A percentile compares a stretch with the other conserved stretches of the same genome.
Evolutionary conservation across 768 basidiomycete genomes (phyloP).

Genomic region (Trametes cingulata): DNA sequence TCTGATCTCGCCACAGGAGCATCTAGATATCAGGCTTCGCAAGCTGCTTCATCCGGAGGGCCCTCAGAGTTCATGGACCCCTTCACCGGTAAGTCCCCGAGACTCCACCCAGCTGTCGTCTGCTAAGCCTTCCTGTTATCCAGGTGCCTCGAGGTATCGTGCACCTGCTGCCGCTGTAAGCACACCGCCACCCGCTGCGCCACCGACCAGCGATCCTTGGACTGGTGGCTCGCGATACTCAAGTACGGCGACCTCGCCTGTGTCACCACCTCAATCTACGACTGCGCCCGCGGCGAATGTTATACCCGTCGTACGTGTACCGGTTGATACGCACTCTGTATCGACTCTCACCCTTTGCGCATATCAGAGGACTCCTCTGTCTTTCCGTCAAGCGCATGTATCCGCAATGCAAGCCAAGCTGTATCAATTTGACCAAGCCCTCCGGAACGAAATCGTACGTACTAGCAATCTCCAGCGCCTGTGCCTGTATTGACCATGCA

Average conservation of each 20-base stretch:
- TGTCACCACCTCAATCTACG: slow-evolving; percentile 38
- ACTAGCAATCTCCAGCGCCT: not conserved
- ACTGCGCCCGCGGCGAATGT: slow-evolving; percentile 24
- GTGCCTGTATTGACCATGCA: not conserved
- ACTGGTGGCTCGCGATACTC: slow-evolving; percentile 70
- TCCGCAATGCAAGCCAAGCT: slow-evolving; percentile 79
- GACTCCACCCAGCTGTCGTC: not conserved
- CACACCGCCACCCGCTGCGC: slow-evolving; percentile 32
- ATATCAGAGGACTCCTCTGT: slow-evolving; percentile 57
- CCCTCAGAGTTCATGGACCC: slow-evolving; percentile 30
- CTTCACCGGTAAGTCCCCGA: slow-evolving; percentile 28
- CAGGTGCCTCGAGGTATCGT: slow-evolving; percentile 37
- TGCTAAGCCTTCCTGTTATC: slow-evolving; percentile 14
- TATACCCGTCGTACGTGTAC: slow-evolving; percentile 28
- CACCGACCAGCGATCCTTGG: slow-evolving; percentile 64
- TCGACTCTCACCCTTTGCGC: not conserved
- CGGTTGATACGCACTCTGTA: not conserved
- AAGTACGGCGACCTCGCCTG: slow-evolving; percentile 35
- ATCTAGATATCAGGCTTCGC: slow-evolving; percentile 35
- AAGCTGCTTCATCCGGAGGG: slow-evolving; percentile 7
- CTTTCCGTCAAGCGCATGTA: slow-evolving; percentile 86
- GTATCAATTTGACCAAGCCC: slow-evolving; percentile 68
- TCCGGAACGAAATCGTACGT: slow-evolving; percentile 70
- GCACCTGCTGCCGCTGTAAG: slow-evolving; percentile 25
- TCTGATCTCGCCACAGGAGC: slow-evolving; percentile 28